phyloP scores from a whole-genome alignment of 1,284 basidiomycete species.

The Microbotryum lychnidis-dioicae region DNA sequence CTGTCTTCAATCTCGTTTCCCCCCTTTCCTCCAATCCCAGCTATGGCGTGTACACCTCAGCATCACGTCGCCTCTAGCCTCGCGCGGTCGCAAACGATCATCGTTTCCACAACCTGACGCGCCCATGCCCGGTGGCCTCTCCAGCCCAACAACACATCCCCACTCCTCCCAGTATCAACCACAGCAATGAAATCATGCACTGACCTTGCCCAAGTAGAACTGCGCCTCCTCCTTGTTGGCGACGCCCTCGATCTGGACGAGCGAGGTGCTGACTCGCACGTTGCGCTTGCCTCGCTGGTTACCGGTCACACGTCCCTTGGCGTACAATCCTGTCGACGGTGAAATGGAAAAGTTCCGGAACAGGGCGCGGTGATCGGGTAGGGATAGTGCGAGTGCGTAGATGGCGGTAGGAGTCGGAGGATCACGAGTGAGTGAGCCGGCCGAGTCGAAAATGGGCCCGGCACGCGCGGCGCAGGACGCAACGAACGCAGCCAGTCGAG shows the following conservation, averaged over 20 bases:
- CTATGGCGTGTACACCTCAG: no score
- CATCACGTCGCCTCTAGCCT: neutral
- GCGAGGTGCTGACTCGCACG: constrained; percentile 86
- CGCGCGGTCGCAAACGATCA: no score
- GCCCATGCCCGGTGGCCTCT: neutral
- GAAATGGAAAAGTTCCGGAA: no score
- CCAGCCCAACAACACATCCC: neutral
- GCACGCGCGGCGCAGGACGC: no score
- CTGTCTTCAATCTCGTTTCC: no score
- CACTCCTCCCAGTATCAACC: neutral
- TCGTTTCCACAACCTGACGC: no score
- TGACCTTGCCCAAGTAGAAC: constrained; percentile 97
- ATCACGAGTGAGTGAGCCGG: no score
- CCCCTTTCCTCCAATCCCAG: neutral
- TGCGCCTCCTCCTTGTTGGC: constrained; percentile 83
- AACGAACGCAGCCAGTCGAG: no score
- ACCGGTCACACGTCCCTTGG: constrained; percentile 92
- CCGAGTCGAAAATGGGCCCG: no score
- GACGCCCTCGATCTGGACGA: constrained; percentile 96
- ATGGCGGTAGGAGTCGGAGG: no score
- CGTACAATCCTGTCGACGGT: constrained; percentile 53
- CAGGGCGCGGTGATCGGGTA: neutral
- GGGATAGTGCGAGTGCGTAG: no score
- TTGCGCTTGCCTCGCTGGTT: constrained; percentile 99
- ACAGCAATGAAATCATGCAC: constrained; percentile 31